Evolutionary conservation across 176 grass and related monocot species (phyloP).

Genomic region (Aegilops tauschii): DNA sequence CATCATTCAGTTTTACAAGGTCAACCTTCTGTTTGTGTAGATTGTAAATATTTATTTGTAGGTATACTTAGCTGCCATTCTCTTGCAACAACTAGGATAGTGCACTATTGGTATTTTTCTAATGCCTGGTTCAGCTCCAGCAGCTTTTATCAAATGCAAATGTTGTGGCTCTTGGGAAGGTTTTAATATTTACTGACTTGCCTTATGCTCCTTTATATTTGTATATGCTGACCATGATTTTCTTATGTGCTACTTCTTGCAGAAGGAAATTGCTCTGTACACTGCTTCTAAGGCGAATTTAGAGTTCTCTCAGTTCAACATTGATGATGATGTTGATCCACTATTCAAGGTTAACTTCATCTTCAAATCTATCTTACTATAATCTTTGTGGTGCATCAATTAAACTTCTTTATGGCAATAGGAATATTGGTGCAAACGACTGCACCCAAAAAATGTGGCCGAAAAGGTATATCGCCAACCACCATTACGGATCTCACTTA

Average conservation of each 20-base stretch:
- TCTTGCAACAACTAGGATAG: conserved; percentile 10
- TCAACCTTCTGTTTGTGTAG: background rate
- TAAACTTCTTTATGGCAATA: conserved; percentile 32
- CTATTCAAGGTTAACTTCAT: conserved; percentile 81
- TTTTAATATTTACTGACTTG: conserved; percentile 6
- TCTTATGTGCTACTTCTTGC: conserved; percentile 31
- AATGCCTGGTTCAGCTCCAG: conserved; percentile 6
- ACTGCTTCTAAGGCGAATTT: conserved; percentile 93
- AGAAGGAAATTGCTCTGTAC: conserved; percentile 99
- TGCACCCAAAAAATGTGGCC: conserved; percentile 93
- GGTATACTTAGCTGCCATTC: conserved; percentile 6
- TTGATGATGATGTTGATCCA: conserved; percentile 95
- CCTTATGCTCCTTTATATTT: conserved; percentile 3
- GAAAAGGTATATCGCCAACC: conserved; percentile 94
- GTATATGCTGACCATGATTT: conserved; percentile 34
- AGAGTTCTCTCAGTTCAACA: conserved; percentile 98
- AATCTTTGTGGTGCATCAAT: conserved; percentile 10
- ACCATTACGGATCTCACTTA: conserved; percentile 74
- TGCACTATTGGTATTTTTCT: background rate
- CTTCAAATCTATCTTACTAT: background rate
- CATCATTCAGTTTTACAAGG: conserved; percentile 3
- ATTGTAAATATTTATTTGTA: conserved; percentile 12
- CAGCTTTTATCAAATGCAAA: conserved; percentile 2
- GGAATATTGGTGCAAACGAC: conserved; percentile 99
- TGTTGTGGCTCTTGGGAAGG: background rate